These are phyloP conservation scores for Huntiella abstrusa DNA, from an alignment of 2,329 filamentous ascomycete species.

Conservation along the genomic window DNA sequence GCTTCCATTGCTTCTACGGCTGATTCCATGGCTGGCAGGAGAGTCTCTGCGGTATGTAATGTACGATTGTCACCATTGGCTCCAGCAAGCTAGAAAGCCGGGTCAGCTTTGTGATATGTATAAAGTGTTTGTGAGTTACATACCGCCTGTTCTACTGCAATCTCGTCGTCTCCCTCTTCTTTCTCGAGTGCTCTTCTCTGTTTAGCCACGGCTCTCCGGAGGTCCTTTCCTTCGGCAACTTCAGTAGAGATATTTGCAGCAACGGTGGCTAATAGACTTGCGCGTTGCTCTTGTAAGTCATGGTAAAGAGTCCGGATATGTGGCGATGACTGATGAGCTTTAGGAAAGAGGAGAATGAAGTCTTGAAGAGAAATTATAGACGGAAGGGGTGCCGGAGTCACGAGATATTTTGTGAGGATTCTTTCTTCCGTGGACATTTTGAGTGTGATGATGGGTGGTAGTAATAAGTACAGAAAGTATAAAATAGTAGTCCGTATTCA, in stretches of 20 bases:
- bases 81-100: not conserved
- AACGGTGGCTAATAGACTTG: slow-evolving; percentile 48
- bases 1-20: slow-evolving; percentile 46
- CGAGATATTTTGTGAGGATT: slow-evolving; percentile 60
- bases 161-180: slow-evolving; percentile 39
- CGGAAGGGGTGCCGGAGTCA: slow-evolving; percentile 55
- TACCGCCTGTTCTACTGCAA: slow-evolving; percentile 43
- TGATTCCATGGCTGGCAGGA: slow-evolving; percentile 49
- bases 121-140: slow-evolving; percentile 13
- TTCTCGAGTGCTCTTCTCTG: slow-evolving; percentile 28
- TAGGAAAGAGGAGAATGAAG: slow-evolving; percentile 62
- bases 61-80: slow-evolving; percentile 32
- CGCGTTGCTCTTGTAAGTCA: slow-evolving; percentile 58
- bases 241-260: slow-evolving; percentile 47
- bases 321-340: slow-evolving; percentile 39
- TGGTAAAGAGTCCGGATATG: slow-evolving; percentile 56
- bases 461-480: not conserved
- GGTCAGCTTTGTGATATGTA: not conserved
- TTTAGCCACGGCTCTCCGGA: slow-evolving; percentile 38
- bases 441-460: not conserved
- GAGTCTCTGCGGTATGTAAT: slow-evolving; percentile 27
- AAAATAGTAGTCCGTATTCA: not conserved
- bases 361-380: slow-evolving; percentile 54
- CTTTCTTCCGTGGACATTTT: slow-evolving; percentile 54
- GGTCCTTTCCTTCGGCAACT: slow-evolving; percentile 26